phyloP scores from a whole-genome alignment of 371 early-diverging fungal species.

The Rhizopus arrhizus region DNA sequence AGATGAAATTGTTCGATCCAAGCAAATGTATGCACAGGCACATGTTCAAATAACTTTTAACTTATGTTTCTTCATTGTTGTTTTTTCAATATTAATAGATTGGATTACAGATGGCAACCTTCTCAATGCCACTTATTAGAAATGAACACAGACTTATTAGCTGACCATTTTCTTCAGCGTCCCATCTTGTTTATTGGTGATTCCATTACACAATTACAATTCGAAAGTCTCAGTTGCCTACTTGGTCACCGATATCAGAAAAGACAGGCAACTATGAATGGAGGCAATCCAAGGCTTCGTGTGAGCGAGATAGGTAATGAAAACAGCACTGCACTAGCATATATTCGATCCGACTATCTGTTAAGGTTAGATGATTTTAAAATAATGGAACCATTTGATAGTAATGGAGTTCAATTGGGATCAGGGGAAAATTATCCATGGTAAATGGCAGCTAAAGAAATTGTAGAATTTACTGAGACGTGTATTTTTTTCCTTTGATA shows the following conservation, averaged over 20 bases:
- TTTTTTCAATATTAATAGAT: conserved; percentile 18
- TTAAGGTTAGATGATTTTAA: conserved; percentile 48
- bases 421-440: conserved; percentile 50
- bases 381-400: conserved; percentile 40
- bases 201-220: conserved; percentile 51
- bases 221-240: conserved; percentile 46
- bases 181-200: conserved; percentile 51
- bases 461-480: background rate
- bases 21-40: conserved; percentile 30
- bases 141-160: conserved; percentile 28
- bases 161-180: conserved; percentile 37
- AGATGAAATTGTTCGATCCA: conserved; percentile 34
- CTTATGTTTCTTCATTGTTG: background rate
- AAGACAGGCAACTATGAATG: conserved; percentile 29
- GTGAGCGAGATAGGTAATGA: conserved; percentile 22
- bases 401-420: conserved; percentile 40
- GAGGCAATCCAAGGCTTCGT: conserved; percentile 32
- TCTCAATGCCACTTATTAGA: conserved; percentile 30
- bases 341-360: conserved; percentile 49
- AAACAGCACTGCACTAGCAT: conserved; percentile 38
- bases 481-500: background rate
- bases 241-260: conserved; percentile 31
- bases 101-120: conserved; percentile 48
- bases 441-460: conserved; percentile 20
- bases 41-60: background rate